Evolutionary conservation across 1,139 yeast genomes (phyloP), one percentile per base, ranked within the genome.

Genomic region (Ashbya aceris): DNA sequence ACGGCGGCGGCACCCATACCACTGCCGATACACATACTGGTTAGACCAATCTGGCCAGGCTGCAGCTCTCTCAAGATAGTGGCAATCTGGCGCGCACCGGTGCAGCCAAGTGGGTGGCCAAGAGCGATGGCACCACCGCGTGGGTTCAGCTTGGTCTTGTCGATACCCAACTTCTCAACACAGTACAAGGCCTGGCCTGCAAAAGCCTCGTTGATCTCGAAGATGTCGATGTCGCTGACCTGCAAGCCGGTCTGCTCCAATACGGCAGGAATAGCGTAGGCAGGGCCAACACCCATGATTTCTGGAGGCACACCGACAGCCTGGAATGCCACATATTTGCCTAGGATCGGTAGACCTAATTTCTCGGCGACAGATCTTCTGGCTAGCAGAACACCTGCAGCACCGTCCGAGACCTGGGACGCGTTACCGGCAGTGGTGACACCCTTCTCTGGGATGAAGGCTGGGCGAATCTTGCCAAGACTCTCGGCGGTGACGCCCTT

Each of bases 1-100:
- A 87, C 69, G 27, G 93, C 83, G 43, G 97, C 97, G 41, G 96
- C 96, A 55, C 97, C 97, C 95, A 87, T 89, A 59, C 97, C 97
- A 36, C 96, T 86, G 61, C 97, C 97, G 54, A 89, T 81, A 70
- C 97, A 89, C 97, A 89, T 89, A 50, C 94, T 83, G 27, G 94
- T 84, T 46, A 89, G 79, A 54, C 96, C 96, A 50, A 86, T 68
- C 68, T 86, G 79, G 57, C 93, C 94, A 38, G 74, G 67, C 64
- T 81, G 69, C 58, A 89, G 73, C 66, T 86, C 89, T 59, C 91
- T 74, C 58, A 89, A 66, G 48, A 89, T 68, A 7, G 97, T 89
- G 39, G 96, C 89, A 46, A 85, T 74, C 68, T 87, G 96, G 67
- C 97, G 80, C 14, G 96, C 89, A 60, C 97, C 97, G 35, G 97